These are phyloP conservation scores for grape (Vitis vinifera) DNA, from an alignment of 164 flowering plant species.

Conservation along the genomic window ASM3070453v1 NC_081823.1:26571501-26572000, in stretches of 20 bases:
- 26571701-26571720: conserved; percentile 30
- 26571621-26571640: not conserved
- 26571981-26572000: conserved; percentile 97
- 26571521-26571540: too few relatives aligned
- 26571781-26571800: conserved; percentile 47
- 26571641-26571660: not conserved
- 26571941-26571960: conserved; percentile 98
- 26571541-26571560: too few relatives aligned
- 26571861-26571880: not conserved
- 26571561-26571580: too few relatives aligned
- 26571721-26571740: conserved; percentile 99
- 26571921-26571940: conserved; percentile 97
- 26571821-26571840: not conserved
- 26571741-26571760: conserved; percentile 97
- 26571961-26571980: conserved; percentile 91
- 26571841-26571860: not conserved
- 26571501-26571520: too few relatives aligned
- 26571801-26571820: not conserved
- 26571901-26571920: conserved; percentile 1
- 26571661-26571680: conserved; percentile 1
- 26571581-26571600: too few relatives aligned
- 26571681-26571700: not conserved
- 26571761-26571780: conserved; percentile 99
- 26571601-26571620: not conserved
- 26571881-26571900: not conserved